These are phyloP conservation scores for Saccharum hybrid DNA, from an alignment of 202 grass and related monocot species.

Conservation along the genomic window DNA sequence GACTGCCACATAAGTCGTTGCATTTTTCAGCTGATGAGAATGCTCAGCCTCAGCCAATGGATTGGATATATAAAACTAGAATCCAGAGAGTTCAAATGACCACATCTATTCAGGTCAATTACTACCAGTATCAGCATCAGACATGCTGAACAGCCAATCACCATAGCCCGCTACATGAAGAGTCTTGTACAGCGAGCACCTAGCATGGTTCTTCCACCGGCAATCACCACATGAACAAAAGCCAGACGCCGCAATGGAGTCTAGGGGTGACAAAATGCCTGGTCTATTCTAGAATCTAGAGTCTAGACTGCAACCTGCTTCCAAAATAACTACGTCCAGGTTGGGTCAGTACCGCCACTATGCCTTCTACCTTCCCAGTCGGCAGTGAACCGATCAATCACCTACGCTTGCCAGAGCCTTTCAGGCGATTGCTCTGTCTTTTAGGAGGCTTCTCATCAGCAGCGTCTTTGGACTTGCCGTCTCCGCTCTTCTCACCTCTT, in stretches of 20 bases:
- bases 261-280: background rate
- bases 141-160: too few relatives aligned
- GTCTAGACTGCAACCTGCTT: background rate
- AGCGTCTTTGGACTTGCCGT: background rate
- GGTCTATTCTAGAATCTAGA: background rate
- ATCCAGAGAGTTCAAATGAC: background rate
- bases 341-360: background rate
- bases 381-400: conserved; percentile 1
- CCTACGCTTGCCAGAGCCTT: background rate
- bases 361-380: background rate
- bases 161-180: background rate
- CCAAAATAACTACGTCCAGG: background rate
- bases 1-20: background rate
- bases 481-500: background rate
- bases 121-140: too few relatives aligned
- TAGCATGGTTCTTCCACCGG: background rate
- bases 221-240: conserved; percentile 35
- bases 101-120: too few relatives aligned
- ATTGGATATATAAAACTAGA: background rate
- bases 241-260: background rate
- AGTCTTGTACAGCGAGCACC: background rate
- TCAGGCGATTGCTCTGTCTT: background rate
- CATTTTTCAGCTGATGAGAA: background rate
- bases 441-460: background rate
- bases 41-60: background rate